phyloP scores from a whole-genome alignment of 805 yeast species.

The Pichia heedii region DNA sequence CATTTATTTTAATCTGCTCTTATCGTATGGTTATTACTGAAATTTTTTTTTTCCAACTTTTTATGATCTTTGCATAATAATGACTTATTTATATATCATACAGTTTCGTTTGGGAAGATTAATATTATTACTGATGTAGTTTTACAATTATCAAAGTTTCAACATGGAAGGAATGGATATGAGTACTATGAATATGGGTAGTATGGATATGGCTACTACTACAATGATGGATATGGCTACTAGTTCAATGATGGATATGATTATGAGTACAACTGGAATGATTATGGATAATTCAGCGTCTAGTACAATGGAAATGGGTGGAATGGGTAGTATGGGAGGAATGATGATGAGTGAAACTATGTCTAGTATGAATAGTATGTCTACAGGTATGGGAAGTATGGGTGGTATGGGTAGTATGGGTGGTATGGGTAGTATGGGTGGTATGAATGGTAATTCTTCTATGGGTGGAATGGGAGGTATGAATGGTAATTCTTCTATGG shows the following conservation, averaged over 20 bases:
- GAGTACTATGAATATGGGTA: slow-evolving; percentile 4
- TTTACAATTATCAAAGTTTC: too few relatives aligned
- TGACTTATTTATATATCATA: too few relatives aligned
- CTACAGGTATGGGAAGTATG: background rate
- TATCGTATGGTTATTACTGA: too few relatives aligned
- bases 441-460: background rate
- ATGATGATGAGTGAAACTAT: background rate
- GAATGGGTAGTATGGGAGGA: background rate
- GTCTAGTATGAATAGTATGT: slow-evolving; percentile 2
- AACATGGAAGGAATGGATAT: slow-evolving; percentile 1
- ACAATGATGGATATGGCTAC: slow-evolving; percentile 5
- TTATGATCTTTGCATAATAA: too few relatives aligned
- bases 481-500: background rate
- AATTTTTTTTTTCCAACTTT: too few relatives aligned
- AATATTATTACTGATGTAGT: too few relatives aligned
- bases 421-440: slow-evolving; percentile 1
- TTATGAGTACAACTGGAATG: background rate
- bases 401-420: background rate
- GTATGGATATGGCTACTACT: background rate
- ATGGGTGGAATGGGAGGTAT: background rate
- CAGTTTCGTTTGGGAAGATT: too few relatives aligned
- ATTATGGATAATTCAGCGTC: background rate
- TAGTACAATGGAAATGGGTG: background rate
- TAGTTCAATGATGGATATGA: slow-evolving; percentile 1
- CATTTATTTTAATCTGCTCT: too few relatives aligned